Percentiles rank a stretch among this genome's conserved stretches.
Evolutionary conservation across 164 flowering plant species (phyloP).

Genomic region (Vitis riparia): DNA sequence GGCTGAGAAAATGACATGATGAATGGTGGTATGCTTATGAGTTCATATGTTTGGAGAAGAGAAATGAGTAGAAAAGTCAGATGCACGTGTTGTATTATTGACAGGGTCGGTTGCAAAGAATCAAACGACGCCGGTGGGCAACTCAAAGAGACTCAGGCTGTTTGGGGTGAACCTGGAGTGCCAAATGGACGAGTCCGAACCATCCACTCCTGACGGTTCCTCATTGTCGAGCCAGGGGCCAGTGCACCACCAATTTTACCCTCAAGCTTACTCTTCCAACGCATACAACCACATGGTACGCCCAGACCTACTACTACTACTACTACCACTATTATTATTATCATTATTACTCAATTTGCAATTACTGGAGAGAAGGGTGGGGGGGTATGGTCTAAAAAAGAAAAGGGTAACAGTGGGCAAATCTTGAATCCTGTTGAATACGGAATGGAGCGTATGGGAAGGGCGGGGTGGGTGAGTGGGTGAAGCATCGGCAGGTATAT

Average conservation of each 20-base stretch:
- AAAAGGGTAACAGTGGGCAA: neutral
- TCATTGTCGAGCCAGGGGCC: constrained; percentile 41
- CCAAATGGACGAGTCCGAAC: constrained; percentile 34
- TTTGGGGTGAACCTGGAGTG: constrained; percentile 93
- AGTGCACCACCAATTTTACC: constrained; percentile 16
- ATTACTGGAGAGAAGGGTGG: no score
- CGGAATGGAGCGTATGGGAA: no score
- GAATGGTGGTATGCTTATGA: neutral
- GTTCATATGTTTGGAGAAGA: no score
- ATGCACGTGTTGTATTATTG: constrained; percentile 20
- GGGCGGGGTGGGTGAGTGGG: neutral
- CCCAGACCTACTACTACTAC: neutral
- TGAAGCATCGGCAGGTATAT: neutral
- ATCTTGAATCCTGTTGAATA: neutral
- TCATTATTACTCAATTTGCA: no score
- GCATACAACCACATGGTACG: constrained; percentile 24
- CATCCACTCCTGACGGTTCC: constrained; percentile 33
- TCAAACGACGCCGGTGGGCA: constrained; percentile 28
- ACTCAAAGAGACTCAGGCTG: constrained; percentile 61
- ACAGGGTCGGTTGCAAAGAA: constrained; percentile 17
- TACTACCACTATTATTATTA: no score
- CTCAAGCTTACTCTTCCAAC: constrained; percentile 9
- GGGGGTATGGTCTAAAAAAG: no score
- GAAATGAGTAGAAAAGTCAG: no score
- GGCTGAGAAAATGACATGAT: neutral